Percentiles rank a stretch among this genome's conserved stretches.
phyloP scores from a whole-genome alignment of 2,329 filamentous ascomycete genomes.

The Fusarium aywerte region DNA sequence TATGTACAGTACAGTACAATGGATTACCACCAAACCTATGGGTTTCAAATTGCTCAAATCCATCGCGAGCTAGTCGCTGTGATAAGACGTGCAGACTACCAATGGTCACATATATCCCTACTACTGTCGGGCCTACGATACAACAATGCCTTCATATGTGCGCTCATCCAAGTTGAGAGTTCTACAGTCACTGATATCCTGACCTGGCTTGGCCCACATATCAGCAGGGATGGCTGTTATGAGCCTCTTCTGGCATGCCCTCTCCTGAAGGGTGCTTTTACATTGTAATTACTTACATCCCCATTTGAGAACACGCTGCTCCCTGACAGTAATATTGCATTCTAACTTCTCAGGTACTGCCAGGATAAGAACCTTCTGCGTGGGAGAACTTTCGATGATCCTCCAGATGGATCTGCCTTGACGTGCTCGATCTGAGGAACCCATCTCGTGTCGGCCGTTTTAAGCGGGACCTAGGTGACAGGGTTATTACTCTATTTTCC shows the following conservation, averaged over 20 bases:
- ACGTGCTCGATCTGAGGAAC: constrained; percentile 7
- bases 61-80: constrained; percentile 1
- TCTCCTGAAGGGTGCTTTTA: constrained; percentile 8
- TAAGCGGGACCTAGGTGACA: not conserved
- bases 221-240: constrained; percentile 1
- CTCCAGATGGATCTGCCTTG: constrained; percentile 15
- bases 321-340: not conserved
- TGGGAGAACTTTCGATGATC: constrained; percentile 13
- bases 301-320: not conserved
- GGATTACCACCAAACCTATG: not conserved
- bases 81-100: not conserved
- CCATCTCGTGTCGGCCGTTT: constrained; percentile 12
- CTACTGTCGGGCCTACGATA: not conserved
- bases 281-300: constrained; percentile 3
- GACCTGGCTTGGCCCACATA: not conserved
- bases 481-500: constrained; percentile 8
- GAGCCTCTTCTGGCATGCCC: constrained; percentile 11
- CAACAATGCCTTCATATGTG: not conserved
- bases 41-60: constrained; percentile 14
- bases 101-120: not conserved
- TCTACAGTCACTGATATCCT: not conserved
- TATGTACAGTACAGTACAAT: not conserved
- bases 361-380: not conserved
- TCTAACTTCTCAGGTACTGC: not conserved
- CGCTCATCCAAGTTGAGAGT: not conserved